Conservation (phyloP, 1,284 basidiomycete species). For the Puccinia coronata region DNA sequence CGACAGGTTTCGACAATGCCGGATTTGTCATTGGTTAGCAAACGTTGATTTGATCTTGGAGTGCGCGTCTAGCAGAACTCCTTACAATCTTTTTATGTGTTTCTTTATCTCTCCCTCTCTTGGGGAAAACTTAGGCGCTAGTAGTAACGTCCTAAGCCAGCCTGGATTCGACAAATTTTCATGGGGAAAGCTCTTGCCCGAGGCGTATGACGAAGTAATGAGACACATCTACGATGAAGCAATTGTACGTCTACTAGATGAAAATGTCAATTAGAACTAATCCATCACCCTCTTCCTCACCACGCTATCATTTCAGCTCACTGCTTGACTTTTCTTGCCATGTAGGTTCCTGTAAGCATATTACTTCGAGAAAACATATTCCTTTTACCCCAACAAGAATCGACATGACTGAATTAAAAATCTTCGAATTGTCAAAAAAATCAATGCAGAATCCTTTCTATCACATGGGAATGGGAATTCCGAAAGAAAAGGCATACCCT, state of each 20-base stretch:
- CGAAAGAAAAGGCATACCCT: neutral
- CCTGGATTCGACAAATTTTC: constrained; percentile 30
- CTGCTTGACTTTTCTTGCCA: neutral
- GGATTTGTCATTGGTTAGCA: constrained; percentile 31
- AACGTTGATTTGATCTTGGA: neutral
- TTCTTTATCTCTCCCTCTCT: neutral
- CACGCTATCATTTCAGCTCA: neutral
- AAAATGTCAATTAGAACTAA: no score
- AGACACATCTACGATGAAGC: constrained; percentile 43
- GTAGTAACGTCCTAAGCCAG: constrained; percentile 43
- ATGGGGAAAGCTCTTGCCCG: constrained; percentile 6
- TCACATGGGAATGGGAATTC: constrained; percentile 1
- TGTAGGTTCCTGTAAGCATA: constrained; percentile 31
- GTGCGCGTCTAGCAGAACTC: neutral
- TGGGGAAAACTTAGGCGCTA: constrained; percentile 2
- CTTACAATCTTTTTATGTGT: neutral
- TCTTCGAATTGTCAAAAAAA: neutral
- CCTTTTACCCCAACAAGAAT: neutral
- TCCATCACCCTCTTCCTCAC: neutral
- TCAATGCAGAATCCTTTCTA: constrained; percentile 38
- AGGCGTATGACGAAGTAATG: constrained; percentile 24
- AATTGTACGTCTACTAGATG: constrained; percentile 41
- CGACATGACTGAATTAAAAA: neutral
- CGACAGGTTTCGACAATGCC: constrained; percentile 44
- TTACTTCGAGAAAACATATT: neutral